Evolutionary conservation across 148 eudicot genomes (phyloP), one percentile per base, ranked within the genome.

Genomic region (Polygonum maritimum): DNA sequence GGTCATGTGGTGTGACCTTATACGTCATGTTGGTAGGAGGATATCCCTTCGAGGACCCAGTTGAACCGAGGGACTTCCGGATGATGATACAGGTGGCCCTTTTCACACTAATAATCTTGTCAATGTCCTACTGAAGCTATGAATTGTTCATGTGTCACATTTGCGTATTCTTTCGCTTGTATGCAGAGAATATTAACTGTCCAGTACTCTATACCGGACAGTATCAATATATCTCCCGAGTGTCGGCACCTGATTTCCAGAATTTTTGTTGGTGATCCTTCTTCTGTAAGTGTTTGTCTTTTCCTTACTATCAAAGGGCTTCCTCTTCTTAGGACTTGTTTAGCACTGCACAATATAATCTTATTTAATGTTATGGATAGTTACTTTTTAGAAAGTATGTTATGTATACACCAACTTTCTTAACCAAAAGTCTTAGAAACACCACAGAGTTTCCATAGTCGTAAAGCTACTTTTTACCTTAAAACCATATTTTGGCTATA

Each of bases 21-120:
- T 94, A 90, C 73, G 98, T 94, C 73, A 94, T 94, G 98, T 83
- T 94, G 78, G 92, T 94, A n/a, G 98, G 98, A 80, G 95, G 84
- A 62, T 94, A 94, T 82, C 98, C 98, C 71, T 94, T 94, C 67
- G 98, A 94, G 84, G 98, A 94, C 65, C 95, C 92, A 18, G 95
- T 90, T 40, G 98, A 94, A 79, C 95, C 98, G 45, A 90, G 82
- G 76, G 90, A 94, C 76, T 94, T 91, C 70, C 85, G 95, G 3
- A 94, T 91, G 79, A 88, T 91, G 72, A 94, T 94, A 51, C 90
- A 84, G 84, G 97, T 92, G 74, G 83, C 16, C 86, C 15, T 76
- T 73, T 31, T 16, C 47, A 48, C 38, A 58, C 21, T 22, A 52
- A 15, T 18, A 11, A 7, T 58, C 52, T 19, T 58, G 13, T 16